Evolutionary conservation across 2,329 filamentous ascomycete species (phyloP).

Genomic region (Fusarium buxicola): DNA sequence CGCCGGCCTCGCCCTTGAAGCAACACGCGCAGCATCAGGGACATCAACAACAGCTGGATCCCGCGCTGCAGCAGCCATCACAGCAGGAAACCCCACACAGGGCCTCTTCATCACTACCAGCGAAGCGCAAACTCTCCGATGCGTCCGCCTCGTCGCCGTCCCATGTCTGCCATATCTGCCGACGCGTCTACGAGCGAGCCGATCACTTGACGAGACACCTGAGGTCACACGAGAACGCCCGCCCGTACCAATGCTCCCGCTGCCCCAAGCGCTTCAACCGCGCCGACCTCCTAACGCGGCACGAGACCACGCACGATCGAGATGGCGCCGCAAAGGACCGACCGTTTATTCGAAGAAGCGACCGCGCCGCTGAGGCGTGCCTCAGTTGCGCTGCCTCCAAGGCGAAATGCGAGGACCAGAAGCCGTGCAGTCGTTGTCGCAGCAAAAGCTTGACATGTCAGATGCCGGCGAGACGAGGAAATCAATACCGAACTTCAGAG

Average conservation of each 20-base stretch:
- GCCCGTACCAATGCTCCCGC: slow-evolving; percentile 45
- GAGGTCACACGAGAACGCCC: slow-evolving; percentile 44
- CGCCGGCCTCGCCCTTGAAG: slow-evolving; percentile 31
- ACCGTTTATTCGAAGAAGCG: slow-evolving; percentile 43
- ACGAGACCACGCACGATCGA: slow-evolving; percentile 46
- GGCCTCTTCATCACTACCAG: slow-evolving; percentile 27
- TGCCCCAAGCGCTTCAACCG: slow-evolving; percentile 46
- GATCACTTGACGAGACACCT: slow-evolving; percentile 45
- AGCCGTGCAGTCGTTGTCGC: slow-evolving; percentile 44
- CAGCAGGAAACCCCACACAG: slow-evolving; percentile 25
- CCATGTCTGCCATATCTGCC: slow-evolving; percentile 45
- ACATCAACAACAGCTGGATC: slow-evolving; percentile 36
- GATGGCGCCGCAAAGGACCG: slow-evolving; percentile 43
- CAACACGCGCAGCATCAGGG: slow-evolving; percentile 17
- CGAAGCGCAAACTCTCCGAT: slow-evolving; percentile 45
- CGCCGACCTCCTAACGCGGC: slow-evolving; percentile 43
- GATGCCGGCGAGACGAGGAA: slow-evolving; percentile 42
- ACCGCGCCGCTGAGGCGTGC: slow-evolving; percentile 44
- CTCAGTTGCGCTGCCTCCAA: slow-evolving; percentile 45
- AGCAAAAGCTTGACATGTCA: slow-evolving; percentile 43
- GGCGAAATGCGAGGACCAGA: slow-evolving; percentile 45
- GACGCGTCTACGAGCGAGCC: slow-evolving; percentile 45
- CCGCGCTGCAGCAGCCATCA: slow-evolving; percentile 21
- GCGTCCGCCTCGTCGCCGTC: slow-evolving; percentile 42
- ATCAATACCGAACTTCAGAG: slow-evolving; percentile 43